These are phyloP conservation scores for Petunia hybrid DNA, from an alignment of 305 asterid species.

Conservation along the genomic window DNA sequence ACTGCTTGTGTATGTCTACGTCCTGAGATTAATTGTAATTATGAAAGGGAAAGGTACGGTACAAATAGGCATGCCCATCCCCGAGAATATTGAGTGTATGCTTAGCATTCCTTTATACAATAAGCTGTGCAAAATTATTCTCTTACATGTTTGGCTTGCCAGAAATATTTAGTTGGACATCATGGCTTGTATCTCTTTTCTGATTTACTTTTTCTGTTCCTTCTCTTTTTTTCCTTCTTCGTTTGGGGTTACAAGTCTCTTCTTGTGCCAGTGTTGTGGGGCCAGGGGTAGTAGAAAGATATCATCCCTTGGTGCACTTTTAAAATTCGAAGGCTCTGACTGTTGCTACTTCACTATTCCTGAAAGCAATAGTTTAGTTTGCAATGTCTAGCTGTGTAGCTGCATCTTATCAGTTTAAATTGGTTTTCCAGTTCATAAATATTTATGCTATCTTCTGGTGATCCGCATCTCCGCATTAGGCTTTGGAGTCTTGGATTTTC, in stretches of 20 bases:
- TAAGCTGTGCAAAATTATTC: background rate
- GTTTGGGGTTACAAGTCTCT: background rate
- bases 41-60: conserved; percentile 1
- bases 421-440: background rate
- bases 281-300: conserved; percentile 2
- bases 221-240: background rate
- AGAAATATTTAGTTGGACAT: conserved; percentile 13
- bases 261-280: conserved; percentile 2
- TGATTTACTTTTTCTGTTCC: background rate
- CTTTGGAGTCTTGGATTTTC: background rate
- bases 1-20: background rate
- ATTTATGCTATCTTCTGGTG: background rate
- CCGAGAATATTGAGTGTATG: background rate
- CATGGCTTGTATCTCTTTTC: background rate
- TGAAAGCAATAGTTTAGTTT: background rate
- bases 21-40: background rate
- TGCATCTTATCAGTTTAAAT: background rate
- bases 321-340: background rate
- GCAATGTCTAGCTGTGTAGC: background rate
- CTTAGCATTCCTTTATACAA: background rate
- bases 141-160: background rate
- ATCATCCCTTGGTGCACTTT: background rate
- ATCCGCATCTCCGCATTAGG: background rate
- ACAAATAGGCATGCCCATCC: conserved; percentile 17
- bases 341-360: background rate